Base-by-base conservation (phyloP, 1,284 basidiomycete species). In the Mrakiaceae sp. region DNA sequence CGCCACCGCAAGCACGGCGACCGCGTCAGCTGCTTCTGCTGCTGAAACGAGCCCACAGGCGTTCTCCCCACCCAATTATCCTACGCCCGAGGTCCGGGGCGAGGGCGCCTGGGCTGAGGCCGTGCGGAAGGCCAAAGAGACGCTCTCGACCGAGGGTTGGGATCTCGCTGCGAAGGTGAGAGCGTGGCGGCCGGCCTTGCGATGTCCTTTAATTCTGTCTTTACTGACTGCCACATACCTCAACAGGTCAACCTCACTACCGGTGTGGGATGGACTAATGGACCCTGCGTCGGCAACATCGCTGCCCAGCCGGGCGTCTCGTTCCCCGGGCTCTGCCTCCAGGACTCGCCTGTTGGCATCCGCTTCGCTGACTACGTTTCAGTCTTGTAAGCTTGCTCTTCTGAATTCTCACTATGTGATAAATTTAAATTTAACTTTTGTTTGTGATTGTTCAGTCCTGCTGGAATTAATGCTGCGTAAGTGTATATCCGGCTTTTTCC, bases 321-420 rank as follows among this genome's bases (percentile, higher is more conserved):
- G 52, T 89, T 86, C 74, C 79, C 81, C 1, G 87, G 87, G 0
- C 77, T 89, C 42, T 90, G 87, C 72, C 77, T 89, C 58, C 71
- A 79, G 67, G 80, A 81, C 67, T 70, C 70, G 10, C 79, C 79
- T 0, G 66, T 76, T 7, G 87, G 87, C 10, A 82, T 88, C 40
- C 79, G 87, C 63, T 81, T 81, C 68, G 81, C 82, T 0, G 84
- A 86, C 71, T 72, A 77, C 16, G 80, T 82, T 6, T 84, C 84
- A 39, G 84, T 81, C 3, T 89, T 88, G 6, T 11, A 8, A 2
- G 27, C 16, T 14, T 43, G 46, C 48, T 43, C 44, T 42, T 42
- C 53, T n/a, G n/a, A 49, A 1, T n/a, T 49, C 48, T 49, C 48
- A n/a, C n/a, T 49, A 49, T n/a, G n/a, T n/a, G n/a, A n/a, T 2